Conservation (phyloP, 202 grass and related monocot genomes). For the Tripidium arundinaceum region DNA sequence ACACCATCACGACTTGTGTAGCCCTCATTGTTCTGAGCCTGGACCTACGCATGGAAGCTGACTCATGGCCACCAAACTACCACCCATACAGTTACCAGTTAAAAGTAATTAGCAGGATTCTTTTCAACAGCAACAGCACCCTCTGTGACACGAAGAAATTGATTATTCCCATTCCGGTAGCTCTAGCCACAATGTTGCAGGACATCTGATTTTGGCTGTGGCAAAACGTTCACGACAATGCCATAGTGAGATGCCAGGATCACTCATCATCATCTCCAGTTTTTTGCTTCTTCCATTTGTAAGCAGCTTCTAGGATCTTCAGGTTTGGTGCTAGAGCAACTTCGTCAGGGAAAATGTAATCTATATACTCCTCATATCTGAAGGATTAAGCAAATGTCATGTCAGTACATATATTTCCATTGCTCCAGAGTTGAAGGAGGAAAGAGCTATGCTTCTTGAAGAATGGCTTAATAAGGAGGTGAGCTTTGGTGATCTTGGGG, state of each 20-base stretch:
- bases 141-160: too few relatives aligned
- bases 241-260: background rate
- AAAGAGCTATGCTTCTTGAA: slow-evolving; percentile 95
- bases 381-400: slow-evolving; percentile 15
- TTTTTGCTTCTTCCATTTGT: slow-evolving; percentile 91
- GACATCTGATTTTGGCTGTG: too few relatives aligned
- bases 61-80: too few relatives aligned
- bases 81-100: too few relatives aligned
- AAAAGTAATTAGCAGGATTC: too few relatives aligned
- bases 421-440: slow-evolving; percentile 69
- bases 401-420: slow-evolving; percentile 21
- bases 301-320: slow-evolving; percentile 85
- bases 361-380: slow-evolving; percentile 88
- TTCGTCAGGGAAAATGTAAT: slow-evolving; percentile 90
- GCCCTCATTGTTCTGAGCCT: background rate
- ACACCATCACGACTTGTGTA: background rate
- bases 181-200: too few relatives aligned
- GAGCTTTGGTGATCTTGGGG: slow-evolving; percentile 63
- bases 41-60: background rate
- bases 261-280: slow-evolving; percentile 53
- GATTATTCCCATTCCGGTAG: too few relatives aligned
- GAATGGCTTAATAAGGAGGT: slow-evolving; percentile 75
- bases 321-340: slow-evolving; percentile 65
- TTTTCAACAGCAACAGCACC: too few relatives aligned
- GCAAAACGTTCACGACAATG: background rate